These are phyloP conservation scores for Auxenochlorella protothecoides DNA, from an alignment of 139 green algal genomes.

Conservation along the genomic window DNA sequence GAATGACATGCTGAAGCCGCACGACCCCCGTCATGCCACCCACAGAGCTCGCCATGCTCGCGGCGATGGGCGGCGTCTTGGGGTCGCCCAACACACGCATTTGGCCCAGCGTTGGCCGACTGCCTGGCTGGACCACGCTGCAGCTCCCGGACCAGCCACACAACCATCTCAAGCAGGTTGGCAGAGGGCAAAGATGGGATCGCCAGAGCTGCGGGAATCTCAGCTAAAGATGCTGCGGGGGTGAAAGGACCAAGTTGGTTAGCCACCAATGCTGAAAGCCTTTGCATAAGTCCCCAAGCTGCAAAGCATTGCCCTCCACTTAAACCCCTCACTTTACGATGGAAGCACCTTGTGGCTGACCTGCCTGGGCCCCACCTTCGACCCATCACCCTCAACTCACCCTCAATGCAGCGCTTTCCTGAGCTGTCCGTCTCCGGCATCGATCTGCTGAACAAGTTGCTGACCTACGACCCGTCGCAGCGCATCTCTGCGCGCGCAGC, in stretches of 20 bases:
- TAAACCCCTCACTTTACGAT: no score
- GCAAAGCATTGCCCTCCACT: no score
- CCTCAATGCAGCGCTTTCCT: conserved; percentile 26
- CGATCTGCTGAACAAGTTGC: conserved; percentile 48
- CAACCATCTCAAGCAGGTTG: conserved; percentile 43
- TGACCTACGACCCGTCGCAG: conserved; percentile 34
- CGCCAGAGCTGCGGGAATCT: no score
- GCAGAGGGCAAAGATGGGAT: no score
- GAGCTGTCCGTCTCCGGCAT: conserved; percentile 30
- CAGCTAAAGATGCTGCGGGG: no score
- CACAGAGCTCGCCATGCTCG: conserved; percentile 38
- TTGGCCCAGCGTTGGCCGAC: conserved; percentile 40
- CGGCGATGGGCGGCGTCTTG: conserved; percentile 43
- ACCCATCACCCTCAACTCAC: conserved; percentile 4
- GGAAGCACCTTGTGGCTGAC: conserved; percentile 5
- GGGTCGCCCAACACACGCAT: conserved; percentile 45
- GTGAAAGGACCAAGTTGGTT: no score
- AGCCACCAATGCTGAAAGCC: no score
- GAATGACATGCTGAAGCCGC: no score
- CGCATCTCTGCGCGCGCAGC: conserved; percentile 27
- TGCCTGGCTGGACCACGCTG: conserved; percentile 26
- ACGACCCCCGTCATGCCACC: no score
- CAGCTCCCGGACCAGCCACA: conserved; percentile 57
- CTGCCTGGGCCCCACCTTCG: conserved; percentile 31
- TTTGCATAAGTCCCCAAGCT: no score